Conservation (phyloP, 768 basidiomycete genomes). For the Crepidotus variabilis region DNA sequence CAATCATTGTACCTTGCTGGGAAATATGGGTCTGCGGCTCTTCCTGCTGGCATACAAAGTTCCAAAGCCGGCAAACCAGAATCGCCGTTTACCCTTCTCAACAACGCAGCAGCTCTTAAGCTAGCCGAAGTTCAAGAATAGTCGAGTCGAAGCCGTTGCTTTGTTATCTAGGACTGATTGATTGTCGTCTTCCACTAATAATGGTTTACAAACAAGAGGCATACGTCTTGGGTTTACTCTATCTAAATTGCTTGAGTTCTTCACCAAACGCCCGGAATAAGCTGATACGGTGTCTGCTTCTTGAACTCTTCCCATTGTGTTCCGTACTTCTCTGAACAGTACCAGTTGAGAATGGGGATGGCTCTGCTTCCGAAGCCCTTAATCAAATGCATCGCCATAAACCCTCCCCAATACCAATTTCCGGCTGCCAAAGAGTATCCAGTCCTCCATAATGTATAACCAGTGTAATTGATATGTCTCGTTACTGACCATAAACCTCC, state of each 20-base stretch:
- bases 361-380: not conserved
- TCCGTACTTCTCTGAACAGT: not conserved
- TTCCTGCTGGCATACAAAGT: constrained; percentile 35
- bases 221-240: no score
- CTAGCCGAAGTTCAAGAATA: constrained; percentile 27
- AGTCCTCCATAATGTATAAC: not conserved
- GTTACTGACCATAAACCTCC: not conserved
- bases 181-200: no score
- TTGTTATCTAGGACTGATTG: no score
- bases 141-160: no score
- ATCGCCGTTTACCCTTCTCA: constrained; percentile 49
- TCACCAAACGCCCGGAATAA: not conserved
- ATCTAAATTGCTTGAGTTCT: not conserved
- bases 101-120: constrained; percentile 45
- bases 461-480: not conserved
- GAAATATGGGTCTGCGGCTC: constrained; percentile 42
- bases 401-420: not conserved
- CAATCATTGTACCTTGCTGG: constrained; percentile 55
- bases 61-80: constrained; percentile 38
- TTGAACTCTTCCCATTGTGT: not conserved
- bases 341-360: not conserved
- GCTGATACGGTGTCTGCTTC: not conserved
- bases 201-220: no score
- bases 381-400: not conserved
- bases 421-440: not conserved